Base-by-base conservation (phyloP, 2,329 filamentous ascomycete species). In the Trematosphaeria pertusa region DNA sequence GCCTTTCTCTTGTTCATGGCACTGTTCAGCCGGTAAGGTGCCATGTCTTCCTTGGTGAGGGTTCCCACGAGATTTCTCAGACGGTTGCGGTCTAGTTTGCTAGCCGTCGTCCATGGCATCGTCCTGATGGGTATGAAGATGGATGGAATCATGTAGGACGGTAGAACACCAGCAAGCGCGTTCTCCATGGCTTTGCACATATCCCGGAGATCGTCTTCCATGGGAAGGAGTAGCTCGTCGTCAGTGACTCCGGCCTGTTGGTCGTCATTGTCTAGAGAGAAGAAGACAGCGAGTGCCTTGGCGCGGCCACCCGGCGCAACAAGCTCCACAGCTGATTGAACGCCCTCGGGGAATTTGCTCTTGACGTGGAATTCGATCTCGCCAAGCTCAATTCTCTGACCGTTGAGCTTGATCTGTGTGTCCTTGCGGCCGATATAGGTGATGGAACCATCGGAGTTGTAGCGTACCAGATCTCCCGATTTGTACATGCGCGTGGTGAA, bases 281-380 rank as follows among this genome's bases (percentile, higher is more conserved):
- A 67, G 61, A 70, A 70, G 7, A 65, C 62, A 6, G 65, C 64
- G 24, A 70, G 46, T 30, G 65, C 64, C 34, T 70, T 70, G 14
- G 56, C 52, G n/a, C 59, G 62, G 32, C 54, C 60, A 5, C 65
- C 61, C 12, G 67, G 63, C 12, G 62, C 56, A 17, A 70, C 64
- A 11, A 70, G 48, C 18, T 70, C 67, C 3, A 70, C 66, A 6
- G 65, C 65, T 14, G 65, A 67, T 24, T 69, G 64, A 2, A 67
- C 51, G 15, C 54, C 56, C 14, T 65, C 65, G 1, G 67, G 60
- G 17, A 67, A 64, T 31, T 67, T 69, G 42, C 53, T 62, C 18
- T 67, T 66, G 11, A 72, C 64, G 18, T 73, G 62, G 47, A 58
- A 59, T 54, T 54, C 67, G 19, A 67, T 63, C 54, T 59, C 69